phyloP scores from a whole-genome alignment of 1,284 basidiomycete genomes.

The Pholiota adiposa region DNA sequence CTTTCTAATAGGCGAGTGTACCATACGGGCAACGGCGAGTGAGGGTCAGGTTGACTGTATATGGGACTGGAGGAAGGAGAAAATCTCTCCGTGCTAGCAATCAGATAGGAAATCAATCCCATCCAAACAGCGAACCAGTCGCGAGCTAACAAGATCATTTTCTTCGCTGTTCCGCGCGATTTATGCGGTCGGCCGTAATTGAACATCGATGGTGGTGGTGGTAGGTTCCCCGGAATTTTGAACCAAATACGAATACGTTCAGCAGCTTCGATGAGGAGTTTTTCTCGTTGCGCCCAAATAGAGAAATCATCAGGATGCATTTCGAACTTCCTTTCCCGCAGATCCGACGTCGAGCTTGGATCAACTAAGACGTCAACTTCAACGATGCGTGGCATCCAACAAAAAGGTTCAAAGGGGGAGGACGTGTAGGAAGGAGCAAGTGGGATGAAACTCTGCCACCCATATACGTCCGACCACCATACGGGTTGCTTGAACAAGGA shows the following conservation, averaged over 20 bases:
- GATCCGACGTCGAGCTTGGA: neutral
- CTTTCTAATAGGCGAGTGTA: neutral
- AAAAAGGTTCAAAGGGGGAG: constrained; percentile 8
- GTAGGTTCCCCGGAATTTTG: neutral
- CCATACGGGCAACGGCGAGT: neutral
- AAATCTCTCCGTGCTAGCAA: neutral
- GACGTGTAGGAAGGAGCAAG: constrained; percentile 3
- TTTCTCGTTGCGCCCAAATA: neutral
- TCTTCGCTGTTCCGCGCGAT: neutral
- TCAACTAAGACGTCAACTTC: neutral
- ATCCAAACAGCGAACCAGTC: neutral
- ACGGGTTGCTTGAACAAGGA: constrained; percentile 5
- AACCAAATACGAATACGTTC: neutral
- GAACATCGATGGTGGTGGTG: neutral
- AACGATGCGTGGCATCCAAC: neutral
- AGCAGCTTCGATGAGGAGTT: neutral
- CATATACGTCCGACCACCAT: constrained; percentile 6
- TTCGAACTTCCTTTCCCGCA: neutral
- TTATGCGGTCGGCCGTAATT: neutral
- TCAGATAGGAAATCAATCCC: neutral
- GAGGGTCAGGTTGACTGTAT: neutral
- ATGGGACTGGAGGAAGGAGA: neutral
- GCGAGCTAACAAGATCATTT: neutral
- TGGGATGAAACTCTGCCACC: constrained; percentile 9
- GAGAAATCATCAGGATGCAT: neutral